Base-by-base conservation (phyloP, 306 rosid species). In the Fragaria iinumae region DNA sequence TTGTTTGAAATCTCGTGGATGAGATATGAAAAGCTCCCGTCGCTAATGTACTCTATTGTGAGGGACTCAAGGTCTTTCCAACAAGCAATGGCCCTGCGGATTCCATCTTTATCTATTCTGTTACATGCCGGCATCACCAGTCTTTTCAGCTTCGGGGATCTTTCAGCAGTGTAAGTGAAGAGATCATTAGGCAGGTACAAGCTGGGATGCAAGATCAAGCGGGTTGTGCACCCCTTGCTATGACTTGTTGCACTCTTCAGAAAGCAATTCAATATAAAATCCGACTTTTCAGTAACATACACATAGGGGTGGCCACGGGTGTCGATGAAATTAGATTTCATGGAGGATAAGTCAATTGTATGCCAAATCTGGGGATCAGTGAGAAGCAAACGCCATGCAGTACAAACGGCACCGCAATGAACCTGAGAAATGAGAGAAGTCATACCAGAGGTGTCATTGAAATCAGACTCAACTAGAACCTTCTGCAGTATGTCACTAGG, bases 51-150 rank as follows among this genome's bases (percentile, higher is more conserved):
- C n/a, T 53, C 91, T 87, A 91, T 89, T 18, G 97, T 91, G 55
- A 91, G 47, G 66, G 97, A 89, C 72, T 88, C 92, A 3, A 89
- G 85, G 63, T 88, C 82, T 77, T 83, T 89, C 97, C 97, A 91
- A 52, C 83, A 72, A 0, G 84, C 78, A 47, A 89, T 85, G 69
- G 94, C 97, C 74, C 83, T 89, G 84, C 88, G 71, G 73, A 91
- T 91, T 79, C 92, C 93, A 14, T 80, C 66, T 62, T 69, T 85
- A 71, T 82, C 87, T 55, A 89, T 88, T 82, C 84, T 86, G 88
- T 91, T 88, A 92, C 97, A 89, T 53, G 92, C 92, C 4, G 91
- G 97, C 83, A 91, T 70, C 76, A 91, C 93, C 0, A 91, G 90
- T 4, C 93, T 84, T 62, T 74, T 86, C 56, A 91, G 92, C 60